Evolutionary conservation across 2,329 filamentous ascomycete species (phyloP), one percentile per base, ranked within the genome.

Genomic region (Alternaria brassicicola): DNA sequence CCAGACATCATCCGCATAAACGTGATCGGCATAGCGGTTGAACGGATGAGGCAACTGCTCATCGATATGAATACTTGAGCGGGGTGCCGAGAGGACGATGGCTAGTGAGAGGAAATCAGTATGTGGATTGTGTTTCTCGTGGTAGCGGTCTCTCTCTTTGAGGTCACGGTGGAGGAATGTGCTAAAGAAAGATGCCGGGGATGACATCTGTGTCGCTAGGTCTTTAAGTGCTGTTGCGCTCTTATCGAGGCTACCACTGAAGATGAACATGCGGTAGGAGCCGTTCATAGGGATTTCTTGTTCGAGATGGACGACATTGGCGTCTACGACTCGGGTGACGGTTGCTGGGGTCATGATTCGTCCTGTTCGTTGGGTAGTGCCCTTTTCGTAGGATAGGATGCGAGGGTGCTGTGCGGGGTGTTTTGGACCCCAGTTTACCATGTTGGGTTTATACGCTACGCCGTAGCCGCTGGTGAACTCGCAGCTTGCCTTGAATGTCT

Each of bases 401-500:
- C 92, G 79, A 10, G 84, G 78, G 17, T 90, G 91, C 70, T 89
- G 83, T 13, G 89, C 91, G 1, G 87, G 83, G 78, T 97, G 93
- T 3, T 81, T 80, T 0, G 86, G 77, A 9, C 89, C 90, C 91
- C 92, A 96, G 80, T 96, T 97, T 78, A 96, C 84, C 28, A 85
- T 79, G 78, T 96, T 97, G 52, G 90, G 84, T 64, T 88, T 85
- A 80, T 97, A 97, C 28, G 88, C 89, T 21, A 97, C 92, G 59
- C 93, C 93, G 75, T 96, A 97, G 57, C 93, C 93, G 64, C 90
- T 93, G 10, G 93, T 97, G 78, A 97, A 96, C 72, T 95, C 92
- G 81, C 93, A 97, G 28, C 88, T 88, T 56, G 91, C 91, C 76
- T 97, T 97, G 83, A 97, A 97, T 0, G 89, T 92, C 79, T 89